These are phyloP conservation scores for Chrysophaeum taylorii DNA, from an alignment of 352 stramenopile species.

Conservation along the genomic window DNA sequence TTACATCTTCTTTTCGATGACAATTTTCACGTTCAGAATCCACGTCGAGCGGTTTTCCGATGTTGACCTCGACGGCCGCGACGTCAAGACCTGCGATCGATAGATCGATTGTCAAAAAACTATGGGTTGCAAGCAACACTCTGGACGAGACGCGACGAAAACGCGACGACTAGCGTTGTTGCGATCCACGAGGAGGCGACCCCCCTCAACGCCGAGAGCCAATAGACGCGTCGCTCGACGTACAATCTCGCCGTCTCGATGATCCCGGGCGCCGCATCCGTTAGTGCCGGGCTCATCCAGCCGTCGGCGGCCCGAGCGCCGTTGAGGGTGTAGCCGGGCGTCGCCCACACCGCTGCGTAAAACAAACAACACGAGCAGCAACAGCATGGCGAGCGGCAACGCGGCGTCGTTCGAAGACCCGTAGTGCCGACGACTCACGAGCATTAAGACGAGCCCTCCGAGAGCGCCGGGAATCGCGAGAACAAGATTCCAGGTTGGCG, in stretches of 20 bases:
- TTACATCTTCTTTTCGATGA: no score
- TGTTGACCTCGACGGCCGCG: conserved; percentile 82
- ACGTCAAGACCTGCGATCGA: no score
- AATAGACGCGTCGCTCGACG: conserved; percentile 77
- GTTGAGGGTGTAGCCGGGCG: conserved; percentile 51
- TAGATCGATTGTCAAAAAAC: no score
- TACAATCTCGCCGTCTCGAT: conserved; percentile 66
- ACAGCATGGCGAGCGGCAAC: conserved; percentile 57
- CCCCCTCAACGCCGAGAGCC: conserved; percentile 81
- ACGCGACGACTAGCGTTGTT: conserved; percentile 86
- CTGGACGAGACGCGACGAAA: conserved; percentile 81
- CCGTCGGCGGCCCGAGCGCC: conserved; percentile 69
- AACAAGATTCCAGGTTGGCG: conserved; percentile 50
- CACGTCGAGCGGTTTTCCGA: conserved; percentile 74
- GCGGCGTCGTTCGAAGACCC: conserved; percentile 34
- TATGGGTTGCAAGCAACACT: no score
- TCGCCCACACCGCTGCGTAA: conserved; percentile 60
- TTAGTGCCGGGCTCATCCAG: no score
- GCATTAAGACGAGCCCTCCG: conserved; percentile 62
- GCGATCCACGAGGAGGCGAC: no score
- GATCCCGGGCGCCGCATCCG: conserved; percentile 35
- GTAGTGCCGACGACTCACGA: conserved; percentile 56
- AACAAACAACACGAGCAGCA: conserved; percentile 77
- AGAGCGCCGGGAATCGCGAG: conserved; percentile 68
- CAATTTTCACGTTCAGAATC: no score